Base-by-base conservation (phyloP, 352 stramenopile species). In the Blastocystis sp. region DNA sequence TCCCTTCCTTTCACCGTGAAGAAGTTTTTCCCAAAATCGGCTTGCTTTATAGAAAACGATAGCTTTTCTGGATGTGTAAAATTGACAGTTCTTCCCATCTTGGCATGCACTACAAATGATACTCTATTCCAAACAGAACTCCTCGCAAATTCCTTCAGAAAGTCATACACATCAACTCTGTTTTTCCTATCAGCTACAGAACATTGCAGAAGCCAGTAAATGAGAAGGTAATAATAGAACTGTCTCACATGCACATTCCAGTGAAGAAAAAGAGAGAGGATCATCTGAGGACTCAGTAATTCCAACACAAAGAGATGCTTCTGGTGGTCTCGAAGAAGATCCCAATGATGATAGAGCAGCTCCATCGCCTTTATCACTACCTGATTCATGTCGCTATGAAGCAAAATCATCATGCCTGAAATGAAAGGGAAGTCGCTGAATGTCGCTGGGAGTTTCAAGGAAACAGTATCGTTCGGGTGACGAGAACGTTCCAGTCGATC, bases 281-380 rank as follows among this genome's bases (percentile, higher is more conserved):
- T 29, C 15, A 55, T 26, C n/a, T 76, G 41, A 2, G 34, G 41
- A 29, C 53, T 54, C 15, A 88, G 45, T 54, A 88, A 23, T 23
- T 76, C 77, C 61, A 61, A 23, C 18, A 66, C 53, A n/a, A 88
- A 88, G n/a, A 45, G 11, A 41, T 88, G 62, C 13, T 45, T 39
- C 29, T 79, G 66, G 13, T 20, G 18, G 4, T 59, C 26, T 26
- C 62, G 66, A 8, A 88, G 53, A 2, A 88, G 63, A 54, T 88
- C 77, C 77, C 77, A 88, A 18, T 88, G 77, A 39, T 88, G 77
- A 55, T 88, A 88, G 9, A 88, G 66, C 47, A 88, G 50, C 26
- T 88, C 77, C 45, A 88, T 61, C 45, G 66, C 53, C 23, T 88
- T 88, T 13, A 88, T 88, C 37, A 79, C 66, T 47, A 88, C 77